Evolutionary conservation across 345 rosid genomes (phyloP).

Genomic region (Iberis pinnata): DNA sequence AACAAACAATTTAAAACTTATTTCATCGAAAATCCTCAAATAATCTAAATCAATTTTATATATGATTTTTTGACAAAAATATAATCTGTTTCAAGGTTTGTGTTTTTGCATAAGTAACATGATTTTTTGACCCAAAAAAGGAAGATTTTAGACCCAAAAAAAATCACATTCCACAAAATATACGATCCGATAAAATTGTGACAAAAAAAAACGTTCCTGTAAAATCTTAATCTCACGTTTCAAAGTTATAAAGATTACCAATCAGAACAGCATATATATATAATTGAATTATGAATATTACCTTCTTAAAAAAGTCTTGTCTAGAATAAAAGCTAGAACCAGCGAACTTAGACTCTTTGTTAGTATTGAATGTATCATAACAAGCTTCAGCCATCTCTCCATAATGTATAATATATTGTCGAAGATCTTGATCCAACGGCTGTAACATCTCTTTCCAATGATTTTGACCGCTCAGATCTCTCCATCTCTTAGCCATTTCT

Average conservation of each 20-base stretch:
- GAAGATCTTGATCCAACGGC: slow-evolving; percentile 70
- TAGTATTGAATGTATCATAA: slow-evolving; percentile 56
- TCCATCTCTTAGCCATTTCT: slow-evolving; percentile 50
- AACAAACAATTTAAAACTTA: too few species aligned
- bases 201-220: too few species aligned
- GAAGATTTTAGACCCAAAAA: too few species aligned
- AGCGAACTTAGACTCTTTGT: slow-evolving; percentile 50
- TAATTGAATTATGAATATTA: background rate
- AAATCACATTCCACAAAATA: too few species aligned
- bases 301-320: slow-evolving; percentile 47
- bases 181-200: too few species aligned
- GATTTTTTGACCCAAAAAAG: too few species aligned
- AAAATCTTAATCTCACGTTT: too few species aligned
- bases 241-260: background rate
- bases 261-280: background rate
- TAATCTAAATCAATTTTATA: too few species aligned
- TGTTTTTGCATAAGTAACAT: too few species aligned
- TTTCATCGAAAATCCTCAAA: too few species aligned
- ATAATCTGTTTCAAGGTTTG: too few species aligned
- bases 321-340: slow-evolving; percentile 57
- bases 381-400: slow-evolving; percentile 85
- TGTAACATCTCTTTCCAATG: slow-evolving; percentile 54
- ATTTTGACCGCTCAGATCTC: slow-evolving; percentile 51
- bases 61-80: too few species aligned
- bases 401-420: slow-evolving; percentile 57